Percentiles rank a stretch among this genome's conserved stretches.
Conservation (phyloP, 345 rosid species). For the Populus euphratica region DNA sequence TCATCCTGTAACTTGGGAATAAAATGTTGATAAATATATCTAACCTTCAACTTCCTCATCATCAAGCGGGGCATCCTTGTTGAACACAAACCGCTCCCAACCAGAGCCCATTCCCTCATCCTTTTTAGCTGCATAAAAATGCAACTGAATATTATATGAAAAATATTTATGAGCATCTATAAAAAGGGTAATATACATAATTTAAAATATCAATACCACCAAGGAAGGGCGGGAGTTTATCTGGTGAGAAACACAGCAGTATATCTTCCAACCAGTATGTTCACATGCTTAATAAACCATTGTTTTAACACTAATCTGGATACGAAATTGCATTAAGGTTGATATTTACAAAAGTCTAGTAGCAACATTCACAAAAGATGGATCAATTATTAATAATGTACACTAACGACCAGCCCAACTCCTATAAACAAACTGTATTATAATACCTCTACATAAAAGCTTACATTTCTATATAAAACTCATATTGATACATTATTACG, state of each 20-base stretch:
- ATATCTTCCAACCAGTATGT: neutral
- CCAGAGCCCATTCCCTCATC: constrained; percentile 74
- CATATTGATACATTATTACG: neutral
- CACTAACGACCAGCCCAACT: neutral
- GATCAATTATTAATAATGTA: neutral
- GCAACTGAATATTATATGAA: neutral
- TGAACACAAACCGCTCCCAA: constrained; percentile 86
- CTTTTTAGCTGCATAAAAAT: constrained; percentile 60
- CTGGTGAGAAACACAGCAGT: neutral
- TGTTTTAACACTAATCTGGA: neutral
- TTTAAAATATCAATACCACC: neutral
- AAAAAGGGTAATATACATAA: neutral
- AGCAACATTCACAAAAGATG: neutral
- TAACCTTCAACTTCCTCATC: constrained; percentile 87
- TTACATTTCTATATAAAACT: neutral
- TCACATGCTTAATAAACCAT: neutral
- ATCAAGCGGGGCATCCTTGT: constrained; percentile 90
- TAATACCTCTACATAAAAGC: neutral
- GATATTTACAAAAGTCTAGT: neutral
- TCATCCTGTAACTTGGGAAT: neutral
- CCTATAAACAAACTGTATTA: neutral
- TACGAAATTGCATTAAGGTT: neutral
- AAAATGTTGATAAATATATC: neutral
- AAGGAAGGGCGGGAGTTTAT: neutral
- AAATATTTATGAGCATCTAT: neutral